Evolutionary conservation across 176 grass and related monocot species (phyloP), one percentile per base, ranked within the genome.

Genomic region (Phyllostachys edulis): DNA sequence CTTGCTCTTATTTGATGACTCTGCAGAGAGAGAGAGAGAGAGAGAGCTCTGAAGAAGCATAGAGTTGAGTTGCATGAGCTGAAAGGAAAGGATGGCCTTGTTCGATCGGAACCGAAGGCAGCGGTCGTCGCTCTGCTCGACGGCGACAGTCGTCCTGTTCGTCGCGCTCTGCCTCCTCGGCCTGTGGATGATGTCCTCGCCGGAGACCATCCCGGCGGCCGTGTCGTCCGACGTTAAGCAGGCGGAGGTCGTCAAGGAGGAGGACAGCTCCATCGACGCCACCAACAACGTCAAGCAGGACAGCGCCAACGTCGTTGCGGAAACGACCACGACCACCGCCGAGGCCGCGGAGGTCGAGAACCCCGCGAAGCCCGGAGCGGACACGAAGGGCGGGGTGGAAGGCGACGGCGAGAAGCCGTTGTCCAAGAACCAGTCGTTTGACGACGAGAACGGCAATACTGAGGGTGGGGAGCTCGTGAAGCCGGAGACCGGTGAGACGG

Each of bases 381-480:
- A 63, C n/a, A 77, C 21, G 17, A 76, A 71, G 77, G 84, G 26
- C 9, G 76, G 32, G 1, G 70, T 26, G 12, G 67, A 71, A 7
- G 54, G 23, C 54, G 89, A 84, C 26, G 80, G 56, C 62, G 46
- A 79, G 60, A 71, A 76, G 82, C 7, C 73, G 55, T 21, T 46
- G 38, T 67, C 75, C 60, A 92, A 90, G 56, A 70, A 73, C 70
- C 85, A 86, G 62, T 56, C 76, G 60, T 97, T 89, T 39, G 92
- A 92, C 7, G 94, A 92, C 69, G 94, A 97, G 88, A 94, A 92
- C 73, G 92, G 92, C 45, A 85, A 26, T 27, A 88, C 90, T 26
- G 90, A 97, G 76, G 90, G 85, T 79, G 92, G 94, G 52, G 88
- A 92, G 34, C 89, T 97, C 63, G 86, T 92, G 18, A 92, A 88